Percentiles rank a stretch among this genome's conserved stretches.
Conservation (phyloP, 202 grass and related monocot genomes). For the Hordeum pubiflorum region DNA sequence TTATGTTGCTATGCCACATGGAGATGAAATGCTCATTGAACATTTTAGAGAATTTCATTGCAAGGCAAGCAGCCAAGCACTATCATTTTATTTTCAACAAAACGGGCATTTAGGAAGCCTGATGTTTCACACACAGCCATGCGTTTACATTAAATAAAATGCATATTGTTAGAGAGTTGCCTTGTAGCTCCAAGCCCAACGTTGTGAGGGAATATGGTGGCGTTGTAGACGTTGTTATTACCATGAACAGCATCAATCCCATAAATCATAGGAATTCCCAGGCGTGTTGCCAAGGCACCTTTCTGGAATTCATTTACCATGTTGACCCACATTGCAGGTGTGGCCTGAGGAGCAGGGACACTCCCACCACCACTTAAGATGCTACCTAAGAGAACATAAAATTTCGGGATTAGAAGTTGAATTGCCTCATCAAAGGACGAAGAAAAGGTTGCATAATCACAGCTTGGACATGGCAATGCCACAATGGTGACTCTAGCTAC, state of each 20-base stretch:
- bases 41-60: neutral
- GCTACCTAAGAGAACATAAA: constrained; percentile 51
- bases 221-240: constrained; percentile 91
- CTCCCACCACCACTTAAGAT: constrained; percentile 96
- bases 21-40: neutral
- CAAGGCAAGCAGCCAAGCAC: neutral
- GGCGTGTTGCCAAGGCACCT: constrained; percentile 74
- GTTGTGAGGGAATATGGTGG: constrained; percentile 97
- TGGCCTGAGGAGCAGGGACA: constrained; percentile 78
- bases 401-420: constrained; percentile 4
- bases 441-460: neutral
- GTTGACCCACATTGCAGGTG: constrained; percentile 70
- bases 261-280: constrained; percentile 94
- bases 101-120: neutral
- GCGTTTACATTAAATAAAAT: neutral
- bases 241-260: constrained; percentile 99
- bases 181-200: constrained; percentile 96
- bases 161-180: constrained; percentile 34
- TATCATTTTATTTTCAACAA: neutral
- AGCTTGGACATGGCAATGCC: neutral
- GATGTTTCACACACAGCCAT: constrained; percentile 1
- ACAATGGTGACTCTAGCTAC: neutral
- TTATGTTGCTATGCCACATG: neutral
- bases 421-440: neutral
- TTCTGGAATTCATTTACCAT: constrained; percentile 98